Evolutionary conservation across 139 green algal genomes (phyloP).

Genomic region (Spirogloea muscicola): DNA sequence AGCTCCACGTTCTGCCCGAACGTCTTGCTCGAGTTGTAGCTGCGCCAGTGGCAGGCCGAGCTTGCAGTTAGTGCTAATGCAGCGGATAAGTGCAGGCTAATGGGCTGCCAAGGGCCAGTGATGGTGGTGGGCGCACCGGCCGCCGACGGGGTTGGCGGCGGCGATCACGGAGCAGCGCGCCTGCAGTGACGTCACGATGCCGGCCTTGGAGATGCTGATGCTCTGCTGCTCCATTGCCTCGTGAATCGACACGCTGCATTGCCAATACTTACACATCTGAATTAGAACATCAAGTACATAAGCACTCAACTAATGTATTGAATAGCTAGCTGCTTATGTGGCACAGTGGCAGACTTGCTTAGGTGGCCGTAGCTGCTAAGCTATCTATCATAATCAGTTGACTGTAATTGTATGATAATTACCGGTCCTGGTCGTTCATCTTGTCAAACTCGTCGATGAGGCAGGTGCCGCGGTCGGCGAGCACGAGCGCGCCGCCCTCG

Average conservation of each 20-base stretch:
- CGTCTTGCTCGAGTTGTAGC: conserved; percentile 86
- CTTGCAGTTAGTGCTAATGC: neutral
- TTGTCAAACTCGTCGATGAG: conserved; percentile 99
- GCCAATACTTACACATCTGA: too few species aligned
- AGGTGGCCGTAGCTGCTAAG: too few species aligned
- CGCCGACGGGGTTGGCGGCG: conserved; percentile 92
- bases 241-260: conserved; percentile 60
- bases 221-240: conserved; percentile 99
- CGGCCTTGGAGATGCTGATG: conserved; percentile 98
- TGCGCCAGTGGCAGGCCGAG: too few species aligned
- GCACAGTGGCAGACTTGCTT: too few species aligned
- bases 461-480: conserved; percentile 95
- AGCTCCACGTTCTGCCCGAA: conserved; percentile 89
- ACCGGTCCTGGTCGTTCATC: conserved; percentile 96
- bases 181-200: conserved; percentile 85
- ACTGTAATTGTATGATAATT: too few species aligned
- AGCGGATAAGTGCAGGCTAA: too few species aligned
- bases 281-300: conserved; percentile 3
- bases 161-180: conserved; percentile 84
- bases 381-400: too few species aligned
- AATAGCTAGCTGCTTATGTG: too few species aligned
- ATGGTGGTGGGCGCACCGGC: conserved; percentile 43
- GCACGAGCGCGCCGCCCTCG: conserved; percentile 94
- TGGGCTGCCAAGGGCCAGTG: too few species aligned
- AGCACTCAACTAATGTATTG: neutral